phyloP scores from a whole-genome alignment of 495 filamentous ascomycete genomes.

The Neurospora sp. region DNA sequence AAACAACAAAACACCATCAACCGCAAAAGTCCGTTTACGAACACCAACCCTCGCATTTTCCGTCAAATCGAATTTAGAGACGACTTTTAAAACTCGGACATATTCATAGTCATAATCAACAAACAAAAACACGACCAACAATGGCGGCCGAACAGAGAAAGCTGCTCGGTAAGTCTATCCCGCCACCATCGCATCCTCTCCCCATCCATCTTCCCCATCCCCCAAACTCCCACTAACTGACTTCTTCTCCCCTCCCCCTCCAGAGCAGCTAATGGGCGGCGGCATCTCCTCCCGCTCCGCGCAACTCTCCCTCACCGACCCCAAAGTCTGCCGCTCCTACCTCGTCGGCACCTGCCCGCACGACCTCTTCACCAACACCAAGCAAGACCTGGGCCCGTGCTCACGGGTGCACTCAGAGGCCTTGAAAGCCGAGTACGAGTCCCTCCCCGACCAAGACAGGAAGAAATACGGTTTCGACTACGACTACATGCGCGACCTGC shows the following conservation, averaged over 20 bases:
- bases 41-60: neutral
- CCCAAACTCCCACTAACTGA: constrained; percentile 4
- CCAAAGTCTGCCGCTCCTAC: constrained; percentile 92
- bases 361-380: constrained; percentile 99
- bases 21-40: neutral
- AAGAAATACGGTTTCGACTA: constrained; percentile 82
- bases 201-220: neutral
- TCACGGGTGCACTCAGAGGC: constrained; percentile 83
- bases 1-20: neutral
- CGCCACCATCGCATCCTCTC: neutral
- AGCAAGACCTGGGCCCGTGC: constrained; percentile 90
- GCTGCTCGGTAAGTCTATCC: constrained; percentile 61
- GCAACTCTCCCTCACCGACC: constrained; percentile 80
- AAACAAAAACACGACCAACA: constrained; percentile 7
- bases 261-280: constrained; percentile 75
- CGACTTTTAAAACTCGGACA: neutral
- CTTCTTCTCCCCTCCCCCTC: neutral
- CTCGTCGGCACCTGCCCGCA: constrained; percentile 91
- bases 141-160: constrained; percentile 96
- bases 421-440: constrained; percentile 79
- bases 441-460: constrained; percentile 54
- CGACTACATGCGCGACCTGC: constrained; percentile 93
- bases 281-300: constrained; percentile 59
- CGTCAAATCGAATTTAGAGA: neutral
- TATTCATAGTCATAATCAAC: neutral